Conservation (phyloP, 495 filamentous ascomycete genomes). For the Penicillium chermesinum region DNA sequence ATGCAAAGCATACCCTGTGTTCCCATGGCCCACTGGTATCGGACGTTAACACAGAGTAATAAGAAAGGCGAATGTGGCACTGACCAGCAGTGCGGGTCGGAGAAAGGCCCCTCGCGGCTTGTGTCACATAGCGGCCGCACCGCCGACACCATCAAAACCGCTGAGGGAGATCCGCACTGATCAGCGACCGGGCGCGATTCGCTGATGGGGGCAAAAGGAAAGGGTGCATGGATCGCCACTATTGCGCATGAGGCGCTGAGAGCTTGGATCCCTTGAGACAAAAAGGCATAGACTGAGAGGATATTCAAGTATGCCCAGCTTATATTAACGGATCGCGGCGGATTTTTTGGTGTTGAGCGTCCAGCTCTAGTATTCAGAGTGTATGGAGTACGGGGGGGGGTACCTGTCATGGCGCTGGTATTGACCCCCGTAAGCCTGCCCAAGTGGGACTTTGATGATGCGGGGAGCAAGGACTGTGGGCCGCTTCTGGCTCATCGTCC, state of each 20-base stretch:
- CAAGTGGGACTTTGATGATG: no score
- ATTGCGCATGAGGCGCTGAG: conserved; percentile 8
- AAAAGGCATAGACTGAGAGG: not conserved
- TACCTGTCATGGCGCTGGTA: no score
- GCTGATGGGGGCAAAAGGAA: not conserved
- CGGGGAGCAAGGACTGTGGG: no score
- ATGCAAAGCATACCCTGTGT: conserved; percentile 3
- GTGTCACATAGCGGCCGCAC: conserved; percentile 13
- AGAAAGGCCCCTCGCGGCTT: conserved; percentile 11
- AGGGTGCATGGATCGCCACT: conserved; percentile 9
- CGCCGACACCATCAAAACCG: conserved; percentile 2
- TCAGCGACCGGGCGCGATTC: not conserved
- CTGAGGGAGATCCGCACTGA: conserved; percentile 8
- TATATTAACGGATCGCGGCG: no score
- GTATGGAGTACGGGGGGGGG: no score
- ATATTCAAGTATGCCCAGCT: no score
- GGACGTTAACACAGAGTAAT: conserved; percentile 21
- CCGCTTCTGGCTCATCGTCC: no score
- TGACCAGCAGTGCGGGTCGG: conserved; percentile 2
- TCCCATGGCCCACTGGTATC: not conserved
- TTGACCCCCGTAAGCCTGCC: no score
- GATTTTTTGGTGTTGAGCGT: no score
- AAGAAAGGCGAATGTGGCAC: conserved; percentile 9
- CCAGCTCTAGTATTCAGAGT: no score
- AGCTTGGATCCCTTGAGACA: not conserved